Evolutionary conservation across 2,329 filamentous ascomycete genomes (phyloP).

Genomic region (Cadophora luteo-olivacea): DNA sequence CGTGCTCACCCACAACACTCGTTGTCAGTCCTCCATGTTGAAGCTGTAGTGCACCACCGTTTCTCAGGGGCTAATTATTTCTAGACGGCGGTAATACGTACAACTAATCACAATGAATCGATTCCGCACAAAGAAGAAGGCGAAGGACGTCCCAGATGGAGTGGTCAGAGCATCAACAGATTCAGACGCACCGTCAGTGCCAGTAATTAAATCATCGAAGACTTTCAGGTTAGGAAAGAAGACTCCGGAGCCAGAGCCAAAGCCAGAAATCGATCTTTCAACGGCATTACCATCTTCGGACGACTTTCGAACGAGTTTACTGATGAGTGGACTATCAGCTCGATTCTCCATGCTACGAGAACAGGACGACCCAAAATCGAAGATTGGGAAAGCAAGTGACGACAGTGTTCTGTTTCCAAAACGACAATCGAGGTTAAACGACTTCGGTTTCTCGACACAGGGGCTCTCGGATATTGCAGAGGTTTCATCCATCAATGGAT

Average conservation of each 20-base stretch:
- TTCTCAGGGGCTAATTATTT: slow-evolving; percentile 11
- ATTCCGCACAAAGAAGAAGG: slow-evolving; percentile 76
- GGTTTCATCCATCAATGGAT: slow-evolving; percentile 78
- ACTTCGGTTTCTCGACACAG: slow-evolving; percentile 56
- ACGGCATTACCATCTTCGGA: slow-evolving; percentile 80
- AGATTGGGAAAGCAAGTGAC: slow-evolving; percentile 92
- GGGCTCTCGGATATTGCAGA: slow-evolving; percentile 87
- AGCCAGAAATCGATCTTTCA: slow-evolving; percentile 74
- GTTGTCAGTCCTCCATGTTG: slow-evolving; percentile 26
- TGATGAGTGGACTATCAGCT: slow-evolving; percentile 94
- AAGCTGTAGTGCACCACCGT: background rate
- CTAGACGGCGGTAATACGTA: slow-evolving; percentile 19
- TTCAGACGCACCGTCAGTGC: slow-evolving; percentile 51
- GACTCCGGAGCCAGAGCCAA: slow-evolving; percentile 58
- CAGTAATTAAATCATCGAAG: slow-evolving; percentile 51
- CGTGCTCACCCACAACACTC: slow-evolving; percentile 35
- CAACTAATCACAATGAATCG: slow-evolving; percentile 68
- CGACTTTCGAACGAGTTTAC: slow-evolving; percentile 91
- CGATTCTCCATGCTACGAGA: slow-evolving; percentile 97
- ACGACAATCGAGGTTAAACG: slow-evolving; percentile 79
- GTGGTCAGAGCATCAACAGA: slow-evolving; percentile 60
- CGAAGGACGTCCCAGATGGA: slow-evolving; percentile 58
- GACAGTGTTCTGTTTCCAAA: slow-evolving; percentile 87
- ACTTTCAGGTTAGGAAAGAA: slow-evolving; percentile 64
- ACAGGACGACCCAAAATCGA: slow-evolving; percentile 88